These are phyloP conservation scores for Rhodotorula kratochvilovae DNA, from an alignment of 768 basidiomycete genomes.

Conservation along the genomic window DNA sequence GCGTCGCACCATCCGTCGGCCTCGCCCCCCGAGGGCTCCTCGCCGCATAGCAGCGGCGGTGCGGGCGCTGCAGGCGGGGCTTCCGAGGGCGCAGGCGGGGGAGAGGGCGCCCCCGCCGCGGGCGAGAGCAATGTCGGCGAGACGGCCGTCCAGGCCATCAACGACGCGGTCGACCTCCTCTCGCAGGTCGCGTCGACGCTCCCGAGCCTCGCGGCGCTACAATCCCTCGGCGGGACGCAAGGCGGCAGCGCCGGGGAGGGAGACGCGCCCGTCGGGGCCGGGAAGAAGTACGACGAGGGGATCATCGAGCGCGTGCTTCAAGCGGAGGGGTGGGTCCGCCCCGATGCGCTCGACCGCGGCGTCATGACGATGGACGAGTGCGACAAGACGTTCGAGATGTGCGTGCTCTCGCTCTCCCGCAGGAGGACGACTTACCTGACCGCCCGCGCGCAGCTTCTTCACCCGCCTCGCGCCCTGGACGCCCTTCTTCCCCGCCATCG, in stretches of 20 bases:
- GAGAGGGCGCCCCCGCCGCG: background rate
- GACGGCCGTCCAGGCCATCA: conserved; percentile 1
- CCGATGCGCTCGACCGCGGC: background rate
- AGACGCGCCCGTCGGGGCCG: too few relatives aligned
- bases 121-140: background rate
- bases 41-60: background rate
- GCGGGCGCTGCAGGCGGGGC: too few relatives aligned
- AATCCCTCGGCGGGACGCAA: background rate
- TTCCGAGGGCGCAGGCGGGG: background rate
- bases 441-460: background rate
- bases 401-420: background rate
- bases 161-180: conserved; percentile 1
- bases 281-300: background rate
- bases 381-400: conserved; percentile 9
- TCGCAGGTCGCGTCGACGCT: background rate
- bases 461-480: background rate
- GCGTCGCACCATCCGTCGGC: background rate
- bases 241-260: too few relatives aligned
- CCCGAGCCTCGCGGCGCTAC: background rate
- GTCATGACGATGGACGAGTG: background rate
- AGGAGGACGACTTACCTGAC: rapidly evolving
- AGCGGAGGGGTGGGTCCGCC: background rate
- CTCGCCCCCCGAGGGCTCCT: background rate
- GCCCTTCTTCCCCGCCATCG: background rate
- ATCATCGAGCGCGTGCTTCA: background rate